phyloP scores from a whole-genome alignment of 2,329 filamentous ascomycete genomes.

The Colletotrichum acutatum region DNA sequence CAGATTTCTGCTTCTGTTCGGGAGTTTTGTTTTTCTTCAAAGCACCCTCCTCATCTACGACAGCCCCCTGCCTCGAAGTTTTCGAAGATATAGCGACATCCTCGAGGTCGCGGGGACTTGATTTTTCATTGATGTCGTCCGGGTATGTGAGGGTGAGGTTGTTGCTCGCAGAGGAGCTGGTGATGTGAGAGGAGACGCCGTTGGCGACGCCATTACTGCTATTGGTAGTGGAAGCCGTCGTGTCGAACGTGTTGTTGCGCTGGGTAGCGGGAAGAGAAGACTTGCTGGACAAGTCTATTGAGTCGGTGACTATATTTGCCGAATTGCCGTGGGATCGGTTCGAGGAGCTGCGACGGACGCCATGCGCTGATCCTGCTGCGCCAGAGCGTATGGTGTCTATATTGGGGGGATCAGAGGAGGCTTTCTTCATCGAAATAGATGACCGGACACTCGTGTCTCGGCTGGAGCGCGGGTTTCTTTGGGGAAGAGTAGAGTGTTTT shows the following conservation, averaged over 20 bases:
- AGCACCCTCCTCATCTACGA: slow-evolving; percentile 55
- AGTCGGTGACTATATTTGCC: slow-evolving; percentile 32
- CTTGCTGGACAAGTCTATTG: slow-evolving; percentile 5
- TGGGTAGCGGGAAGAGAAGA: slow-evolving; percentile 36
- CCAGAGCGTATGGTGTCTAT: slow-evolving; percentile 68
- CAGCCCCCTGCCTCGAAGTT: slow-evolving; percentile 66
- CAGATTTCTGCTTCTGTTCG: slow-evolving; percentile 13
- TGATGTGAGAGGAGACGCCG: slow-evolving; percentile 36
- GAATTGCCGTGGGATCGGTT: slow-evolving; percentile 51
- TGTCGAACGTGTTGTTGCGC: slow-evolving; percentile 37
- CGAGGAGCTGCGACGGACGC: slow-evolving; percentile 52
- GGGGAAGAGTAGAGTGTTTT: not conserved
- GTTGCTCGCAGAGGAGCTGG: slow-evolving; percentile 41
- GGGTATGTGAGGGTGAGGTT: slow-evolving; percentile 30
- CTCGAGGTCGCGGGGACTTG: slow-evolving; percentile 13
- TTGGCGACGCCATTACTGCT: slow-evolving; percentile 31
- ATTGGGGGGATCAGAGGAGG: slow-evolving; percentile 62
- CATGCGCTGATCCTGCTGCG: slow-evolving; percentile 66
- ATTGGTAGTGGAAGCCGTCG: slow-evolving; percentile 13
- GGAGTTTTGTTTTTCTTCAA: slow-evolving; percentile 34
- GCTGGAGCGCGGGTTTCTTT: slow-evolving; percentile 3
- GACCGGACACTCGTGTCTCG: slow-evolving; percentile 36
- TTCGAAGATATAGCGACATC: slow-evolving; percentile 53
- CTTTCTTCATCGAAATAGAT: slow-evolving; percentile 71
- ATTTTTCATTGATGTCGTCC: slow-evolving; percentile 12